Evolutionary conservation across 495 filamentous ascomycete species (phyloP).

Genomic region (Podospora comata): DNA sequence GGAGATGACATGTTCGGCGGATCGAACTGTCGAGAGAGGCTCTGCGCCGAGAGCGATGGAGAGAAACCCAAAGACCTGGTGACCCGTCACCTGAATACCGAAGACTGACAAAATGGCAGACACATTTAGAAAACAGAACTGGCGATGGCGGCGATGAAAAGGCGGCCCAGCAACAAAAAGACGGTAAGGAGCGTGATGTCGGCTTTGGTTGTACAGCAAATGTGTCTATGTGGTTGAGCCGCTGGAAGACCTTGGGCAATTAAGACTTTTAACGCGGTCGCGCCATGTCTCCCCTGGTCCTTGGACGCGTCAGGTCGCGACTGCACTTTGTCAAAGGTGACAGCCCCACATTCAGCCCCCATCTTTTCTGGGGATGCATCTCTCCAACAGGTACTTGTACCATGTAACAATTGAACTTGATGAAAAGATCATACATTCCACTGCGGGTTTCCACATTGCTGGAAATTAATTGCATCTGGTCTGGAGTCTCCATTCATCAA

Average conservation of each 20-base stretch:
- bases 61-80: constrained; percentile 14
- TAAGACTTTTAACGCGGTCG: constrained; percentile 33
- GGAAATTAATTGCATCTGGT: neutral
- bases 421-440: neutral
- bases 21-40: constrained; percentile 9
- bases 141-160: neutral
- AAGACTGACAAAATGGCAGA: neutral
- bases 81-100: constrained; percentile 19
- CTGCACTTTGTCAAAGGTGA: constrained; percentile 11
- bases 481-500: neutral
- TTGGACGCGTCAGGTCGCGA: constrained; percentile 24
- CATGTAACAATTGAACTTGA: neutral
- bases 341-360: constrained; percentile 20
- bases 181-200: constrained; percentile 1
- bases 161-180: constrained; percentile 3
- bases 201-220: neutral
- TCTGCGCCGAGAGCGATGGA: constrained; percentile 13
- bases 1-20: constrained; percentile 42
- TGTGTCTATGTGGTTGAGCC: neutral
- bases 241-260: constrained; percentile 12
- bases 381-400: neutral
- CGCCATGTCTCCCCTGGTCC: neutral
- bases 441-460: neutral
- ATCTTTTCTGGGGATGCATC: constrained; percentile 6
- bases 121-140: constrained; percentile 13